phyloP scores from a whole-genome alignment of 2,329 filamentous ascomycete genomes.

The Delphinella strobiligena region DNA sequence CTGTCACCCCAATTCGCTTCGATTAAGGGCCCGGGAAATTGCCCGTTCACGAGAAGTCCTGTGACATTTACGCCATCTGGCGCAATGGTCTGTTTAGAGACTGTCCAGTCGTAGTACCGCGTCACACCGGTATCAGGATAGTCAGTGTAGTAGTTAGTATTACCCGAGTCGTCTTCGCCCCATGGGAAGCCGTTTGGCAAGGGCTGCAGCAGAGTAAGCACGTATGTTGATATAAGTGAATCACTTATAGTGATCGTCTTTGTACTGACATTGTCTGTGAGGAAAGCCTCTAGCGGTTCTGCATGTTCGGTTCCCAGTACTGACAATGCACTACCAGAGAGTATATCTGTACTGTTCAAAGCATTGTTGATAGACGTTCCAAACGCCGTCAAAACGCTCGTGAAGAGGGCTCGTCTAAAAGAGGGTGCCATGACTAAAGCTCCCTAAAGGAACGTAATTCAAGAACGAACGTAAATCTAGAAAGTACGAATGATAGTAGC shows the following conservation, averaged over 20 bases:
- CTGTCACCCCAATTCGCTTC: slow-evolving; percentile 30
- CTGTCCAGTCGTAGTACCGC: slow-evolving; percentile 17
- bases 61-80: slow-evolving; percentile 17
- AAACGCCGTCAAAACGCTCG: neutral
- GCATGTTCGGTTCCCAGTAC: neutral
- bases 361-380: neutral
- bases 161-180: slow-evolving; percentile 15
- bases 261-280: neutral
- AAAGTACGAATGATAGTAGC: neutral
- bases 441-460: neutral
- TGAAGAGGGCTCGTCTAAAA: neutral
- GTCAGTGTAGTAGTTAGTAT: slow-evolving; percentile 16
- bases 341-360: neutral
- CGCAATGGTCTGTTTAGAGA: slow-evolving; percentile 15
- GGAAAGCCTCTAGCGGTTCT: neutral
- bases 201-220: neutral
- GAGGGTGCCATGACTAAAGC: neutral
- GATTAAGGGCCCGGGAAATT: slow-evolving; percentile 15
- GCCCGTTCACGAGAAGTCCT: slow-evolving; percentile 13
- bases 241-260: neutral
- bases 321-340: neutral
- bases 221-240: neutral
- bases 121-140: slow-evolving; percentile 16
- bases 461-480: neutral
- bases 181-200: slow-evolving; percentile 11